Percentiles rank a stretch among this genome's conserved stretches.
Conservation (phyloP, 1,284 basidiomycete species). For the Takashimella tepidaria region DNA sequence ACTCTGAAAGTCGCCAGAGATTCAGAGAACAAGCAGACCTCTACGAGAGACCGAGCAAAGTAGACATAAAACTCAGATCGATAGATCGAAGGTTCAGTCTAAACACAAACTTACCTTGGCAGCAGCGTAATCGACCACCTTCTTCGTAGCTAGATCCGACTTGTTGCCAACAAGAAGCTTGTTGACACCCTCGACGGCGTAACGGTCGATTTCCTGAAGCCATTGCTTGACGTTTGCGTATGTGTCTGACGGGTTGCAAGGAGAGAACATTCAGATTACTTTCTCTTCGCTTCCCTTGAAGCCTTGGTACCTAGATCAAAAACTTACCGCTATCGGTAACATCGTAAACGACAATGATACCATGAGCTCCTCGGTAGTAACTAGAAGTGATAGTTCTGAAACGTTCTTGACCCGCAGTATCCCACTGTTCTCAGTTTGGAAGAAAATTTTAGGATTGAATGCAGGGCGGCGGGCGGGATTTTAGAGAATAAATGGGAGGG, state of each 20-base stretch:
- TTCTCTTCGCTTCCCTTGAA: no score
- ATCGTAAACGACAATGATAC: conserved; percentile 98
- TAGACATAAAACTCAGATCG: no score
- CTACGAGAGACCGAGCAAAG: no score
- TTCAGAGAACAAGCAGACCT: no score
- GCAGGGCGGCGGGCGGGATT: conserved; percentile 12
- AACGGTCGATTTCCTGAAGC: conserved; percentile 99
- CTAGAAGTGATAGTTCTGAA: conserved; percentile 97
- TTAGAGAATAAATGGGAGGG: conserved; percentile 13
- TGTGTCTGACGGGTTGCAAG: conserved; percentile 67
- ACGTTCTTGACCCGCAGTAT: conserved; percentile 95
- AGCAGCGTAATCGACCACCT: conserved; percentile 94
- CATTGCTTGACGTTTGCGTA: conserved; percentile 99
- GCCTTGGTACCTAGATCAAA: not conserved
- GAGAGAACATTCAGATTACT: conserved; percentile 2
- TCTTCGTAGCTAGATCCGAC: conserved; percentile 95
- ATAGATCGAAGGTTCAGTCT: not conserved
- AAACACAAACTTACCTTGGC: conserved; percentile 73
- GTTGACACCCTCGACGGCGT: conserved; percentile 98
- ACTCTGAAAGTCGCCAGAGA: no score
- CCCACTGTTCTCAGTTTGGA: conserved; percentile 67
- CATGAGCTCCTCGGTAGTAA: conserved; percentile 91
- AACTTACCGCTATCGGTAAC: conserved; percentile 89
- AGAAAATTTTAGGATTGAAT: conserved; percentile 12
- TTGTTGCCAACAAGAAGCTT: conserved; percentile 98